phyloP scores from a whole-genome alignment of 345 rosid species.

The Chamaenerion angustifolium region DNA sequence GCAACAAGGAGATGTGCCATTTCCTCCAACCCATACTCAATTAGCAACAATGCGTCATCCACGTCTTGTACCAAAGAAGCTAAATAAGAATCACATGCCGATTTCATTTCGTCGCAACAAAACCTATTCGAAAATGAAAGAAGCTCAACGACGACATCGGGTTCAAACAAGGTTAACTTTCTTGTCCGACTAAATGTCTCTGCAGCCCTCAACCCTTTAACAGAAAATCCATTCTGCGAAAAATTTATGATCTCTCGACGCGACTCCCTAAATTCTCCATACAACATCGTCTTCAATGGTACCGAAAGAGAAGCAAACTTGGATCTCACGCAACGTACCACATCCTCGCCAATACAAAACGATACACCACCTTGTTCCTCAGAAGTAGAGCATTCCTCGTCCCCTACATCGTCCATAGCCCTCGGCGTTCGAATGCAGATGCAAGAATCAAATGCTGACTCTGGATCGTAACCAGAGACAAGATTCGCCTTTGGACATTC shows the following conservation, averaged over 20 bases:
- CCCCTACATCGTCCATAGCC: slow-evolving; percentile 12
- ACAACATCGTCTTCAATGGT: slow-evolving; percentile 70
- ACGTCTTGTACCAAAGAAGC: slow-evolving; percentile 41
- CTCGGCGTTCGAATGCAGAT: slow-evolving; percentile 31
- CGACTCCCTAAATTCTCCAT: slow-evolving; percentile 61
- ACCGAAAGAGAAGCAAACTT: slow-evolving; percentile 56
- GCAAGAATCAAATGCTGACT: slow-evolving; percentile 51
- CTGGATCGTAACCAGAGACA: slow-evolving; percentile 61
- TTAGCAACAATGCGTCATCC: slow-evolving; percentile 51
- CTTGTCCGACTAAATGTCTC: slow-evolving; percentile 65
- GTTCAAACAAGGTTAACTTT: slow-evolving; percentile 30
- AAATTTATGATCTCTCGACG: slow-evolving; percentile 57
- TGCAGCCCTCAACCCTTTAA: slow-evolving; percentile 55
- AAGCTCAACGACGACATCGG: slow-evolving; percentile 49
- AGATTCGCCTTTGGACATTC: slow-evolving; percentile 83
- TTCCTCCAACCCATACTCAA: slow-evolving; percentile 79
- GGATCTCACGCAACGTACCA: slow-evolving; percentile 55
- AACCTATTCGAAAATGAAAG: slow-evolving; percentile 67
- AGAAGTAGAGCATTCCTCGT: slow-evolving; percentile 58
- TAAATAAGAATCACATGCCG: slow-evolving; percentile 59
- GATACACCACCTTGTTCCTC: slow-evolving; percentile 59
- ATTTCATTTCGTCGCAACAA: slow-evolving; percentile 78
- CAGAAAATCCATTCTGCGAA: slow-evolving; percentile 51
- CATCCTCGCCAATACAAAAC: slow-evolving; percentile 64
- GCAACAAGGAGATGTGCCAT: slow-evolving; percentile 62